Percentiles rank a stretch among this genome's conserved stretches.
Conservation (phyloP, 768 basidiomycete genomes). For the Phlegmacium glaucopus region DNA sequence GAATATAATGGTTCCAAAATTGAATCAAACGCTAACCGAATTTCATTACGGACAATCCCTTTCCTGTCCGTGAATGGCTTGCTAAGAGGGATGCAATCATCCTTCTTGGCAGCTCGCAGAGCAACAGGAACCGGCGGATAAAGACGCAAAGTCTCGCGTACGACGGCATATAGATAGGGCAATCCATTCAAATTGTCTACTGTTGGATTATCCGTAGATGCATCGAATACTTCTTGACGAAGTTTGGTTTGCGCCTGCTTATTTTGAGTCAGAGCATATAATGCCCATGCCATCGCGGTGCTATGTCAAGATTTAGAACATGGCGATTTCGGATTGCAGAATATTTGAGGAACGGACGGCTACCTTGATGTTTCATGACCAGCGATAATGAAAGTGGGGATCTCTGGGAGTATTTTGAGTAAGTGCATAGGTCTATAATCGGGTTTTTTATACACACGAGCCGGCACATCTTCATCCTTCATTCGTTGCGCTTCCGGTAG, state of each 20-base stretch:
- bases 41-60: too few species aligned
- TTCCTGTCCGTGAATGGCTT: conserved; percentile 44
- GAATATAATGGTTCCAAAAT: too few species aligned
- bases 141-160: too few species aligned
- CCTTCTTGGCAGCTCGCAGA: conserved; percentile 39
- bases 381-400: conserved; percentile 51
- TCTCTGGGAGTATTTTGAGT: conserved; percentile 34
- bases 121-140: conserved; percentile 48
- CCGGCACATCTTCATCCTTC: too few species aligned
- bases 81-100: conserved; percentile 50
- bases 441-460: conserved; percentile 28
- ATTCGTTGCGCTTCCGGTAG: too few species aligned
- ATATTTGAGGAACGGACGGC: not conserved
- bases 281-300: conserved; percentile 51
- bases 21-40: too few species aligned
- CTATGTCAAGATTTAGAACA: too few species aligned
- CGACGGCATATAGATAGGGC: conserved; percentile 66
- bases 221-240: conserved; percentile 48
- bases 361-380: conserved; percentile 53
- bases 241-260: conserved; percentile 50
- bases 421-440: not conserved
- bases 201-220: conserved; percentile 52
- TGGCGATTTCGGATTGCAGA: too few species aligned
- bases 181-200: conserved; percentile 68
- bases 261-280: conserved; percentile 50